phyloP scores from a whole-genome alignment of 2,329 filamentous ascomycete species.

The Sporothrix pseudoabietina region DNA sequence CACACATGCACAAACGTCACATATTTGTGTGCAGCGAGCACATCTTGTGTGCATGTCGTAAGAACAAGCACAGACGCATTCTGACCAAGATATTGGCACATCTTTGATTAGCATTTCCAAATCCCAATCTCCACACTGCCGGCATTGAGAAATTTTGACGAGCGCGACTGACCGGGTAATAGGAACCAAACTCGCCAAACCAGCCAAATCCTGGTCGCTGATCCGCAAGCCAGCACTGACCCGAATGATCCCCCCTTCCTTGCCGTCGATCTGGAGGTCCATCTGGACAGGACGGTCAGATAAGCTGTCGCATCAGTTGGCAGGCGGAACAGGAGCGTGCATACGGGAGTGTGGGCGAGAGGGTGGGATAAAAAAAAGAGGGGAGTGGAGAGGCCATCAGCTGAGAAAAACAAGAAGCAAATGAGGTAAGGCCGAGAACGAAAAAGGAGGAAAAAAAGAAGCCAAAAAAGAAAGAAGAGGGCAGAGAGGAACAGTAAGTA shows the following conservation, averaged over 20 bases:
- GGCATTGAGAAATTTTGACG: constrained; percentile 28
- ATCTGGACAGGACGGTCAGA: constrained; percentile 15
- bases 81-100: background rate
- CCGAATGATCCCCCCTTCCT: constrained; percentile 23
- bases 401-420: constrained; percentile 9
- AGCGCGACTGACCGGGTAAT: constrained; percentile 21
- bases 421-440: constrained; percentile 12
- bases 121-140: constrained; percentile 21
- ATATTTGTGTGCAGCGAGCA: background rate
- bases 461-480: background rate
- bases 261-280: constrained; percentile 26
- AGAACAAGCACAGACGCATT: no score
- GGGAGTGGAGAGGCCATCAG: background rate
- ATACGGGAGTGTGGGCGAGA: background rate
- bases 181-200: background rate
- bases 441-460: background rate
- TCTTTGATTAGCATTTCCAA: background rate
- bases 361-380: background rate
- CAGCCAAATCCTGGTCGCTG: constrained; percentile 27
- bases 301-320: constrained; percentile 15
- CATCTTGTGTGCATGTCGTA: background rate
- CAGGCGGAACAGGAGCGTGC: constrained; percentile 1
- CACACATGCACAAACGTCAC: background rate
- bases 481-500: background rate
- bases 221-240: constrained; percentile 27